Conservation (phyloP, 768 basidiomycete genomes). For the Leccinum ochraceum region DNA sequence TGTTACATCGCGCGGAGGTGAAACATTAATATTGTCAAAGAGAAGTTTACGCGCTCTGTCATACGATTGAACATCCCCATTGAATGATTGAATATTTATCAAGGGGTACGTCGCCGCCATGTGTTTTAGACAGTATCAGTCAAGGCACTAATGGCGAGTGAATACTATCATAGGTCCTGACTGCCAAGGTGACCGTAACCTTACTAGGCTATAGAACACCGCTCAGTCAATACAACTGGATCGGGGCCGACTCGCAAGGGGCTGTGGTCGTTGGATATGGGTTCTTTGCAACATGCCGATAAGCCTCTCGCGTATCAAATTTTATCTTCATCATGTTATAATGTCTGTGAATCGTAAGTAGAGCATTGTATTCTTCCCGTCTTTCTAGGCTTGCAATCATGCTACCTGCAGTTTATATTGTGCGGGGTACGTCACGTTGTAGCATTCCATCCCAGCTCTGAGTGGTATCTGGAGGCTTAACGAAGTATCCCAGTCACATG, state of each 20-base stretch:
- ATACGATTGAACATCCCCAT: background rate
- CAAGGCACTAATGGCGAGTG: background rate
- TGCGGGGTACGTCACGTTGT: slow-evolving; percentile 7
- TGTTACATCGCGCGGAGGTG: background rate
- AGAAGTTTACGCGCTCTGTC: background rate
- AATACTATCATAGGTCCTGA: background rate
- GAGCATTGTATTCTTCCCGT: background rate
- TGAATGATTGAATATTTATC: background rate
- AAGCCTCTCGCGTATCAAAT: slow-evolving; percentile 5
- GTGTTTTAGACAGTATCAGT: background rate
- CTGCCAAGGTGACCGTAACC: background rate
- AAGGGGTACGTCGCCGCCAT: background rate
- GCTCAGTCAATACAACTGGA: background rate
- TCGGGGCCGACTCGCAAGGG: background rate
- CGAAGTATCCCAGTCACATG: slow-evolving; percentile 7
- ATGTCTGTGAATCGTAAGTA: background rate
- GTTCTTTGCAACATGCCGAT: slow-evolving; percentile 5
- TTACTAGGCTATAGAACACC: background rate
- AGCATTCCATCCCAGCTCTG: background rate
- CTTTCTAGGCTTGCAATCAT: background rate
- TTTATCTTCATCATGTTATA: slow-evolving; percentile 4
- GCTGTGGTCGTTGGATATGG: background rate
- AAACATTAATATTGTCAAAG: background rate
- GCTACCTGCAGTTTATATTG: slow-evolving; percentile 3
- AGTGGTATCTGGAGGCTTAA: background rate